phyloP scores from a whole-genome alignment of 208 protist species.

The Balamuthia mandrillaris region DNA sequence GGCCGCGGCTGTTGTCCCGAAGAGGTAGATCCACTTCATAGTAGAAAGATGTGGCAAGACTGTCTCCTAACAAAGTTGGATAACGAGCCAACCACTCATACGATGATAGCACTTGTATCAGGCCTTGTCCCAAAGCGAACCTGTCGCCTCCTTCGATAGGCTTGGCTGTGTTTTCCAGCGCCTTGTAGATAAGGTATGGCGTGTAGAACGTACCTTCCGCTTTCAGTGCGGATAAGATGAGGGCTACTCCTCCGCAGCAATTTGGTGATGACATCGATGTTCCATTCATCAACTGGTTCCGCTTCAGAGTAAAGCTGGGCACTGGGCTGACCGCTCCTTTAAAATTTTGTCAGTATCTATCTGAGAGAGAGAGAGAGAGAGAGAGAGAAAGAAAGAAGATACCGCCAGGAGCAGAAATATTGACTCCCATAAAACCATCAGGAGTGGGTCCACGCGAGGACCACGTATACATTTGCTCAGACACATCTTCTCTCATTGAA shows the following conservation, averaged over 20 bases:
- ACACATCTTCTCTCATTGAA: constrained; percentile 33
- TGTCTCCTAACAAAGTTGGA: no score
- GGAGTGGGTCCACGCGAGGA: constrained; percentile 61
- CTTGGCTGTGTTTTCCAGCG: constrained; percentile 1
- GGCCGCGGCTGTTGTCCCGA: no score
- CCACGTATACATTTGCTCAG: constrained; percentile 64
- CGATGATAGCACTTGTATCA: constrained; percentile 30
- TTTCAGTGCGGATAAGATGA: constrained; percentile 56
- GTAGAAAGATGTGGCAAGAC: no score
- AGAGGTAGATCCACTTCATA: no score
- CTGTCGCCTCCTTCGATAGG: background rate
- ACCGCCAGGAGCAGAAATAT: constrained; percentile 65
- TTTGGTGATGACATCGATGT: constrained; percentile 71
- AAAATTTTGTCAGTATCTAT: constrained; percentile 57
- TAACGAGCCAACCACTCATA: no score
- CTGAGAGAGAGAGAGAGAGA: background rate
- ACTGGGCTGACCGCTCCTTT: constrained; percentile 43
- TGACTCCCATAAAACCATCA: constrained; percentile 57
- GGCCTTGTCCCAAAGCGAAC: constrained; percentile 28
- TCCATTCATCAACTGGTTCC: constrained; percentile 69
- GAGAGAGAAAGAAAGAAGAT: background rate
- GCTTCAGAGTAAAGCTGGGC: constrained; percentile 53
- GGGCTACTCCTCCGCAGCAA: constrained; percentile 56
- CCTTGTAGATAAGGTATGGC: background rate
- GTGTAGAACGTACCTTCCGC: background rate